Conservation (phyloP, 257 asterid genomes). For the Salvia hispanica region DNA sequence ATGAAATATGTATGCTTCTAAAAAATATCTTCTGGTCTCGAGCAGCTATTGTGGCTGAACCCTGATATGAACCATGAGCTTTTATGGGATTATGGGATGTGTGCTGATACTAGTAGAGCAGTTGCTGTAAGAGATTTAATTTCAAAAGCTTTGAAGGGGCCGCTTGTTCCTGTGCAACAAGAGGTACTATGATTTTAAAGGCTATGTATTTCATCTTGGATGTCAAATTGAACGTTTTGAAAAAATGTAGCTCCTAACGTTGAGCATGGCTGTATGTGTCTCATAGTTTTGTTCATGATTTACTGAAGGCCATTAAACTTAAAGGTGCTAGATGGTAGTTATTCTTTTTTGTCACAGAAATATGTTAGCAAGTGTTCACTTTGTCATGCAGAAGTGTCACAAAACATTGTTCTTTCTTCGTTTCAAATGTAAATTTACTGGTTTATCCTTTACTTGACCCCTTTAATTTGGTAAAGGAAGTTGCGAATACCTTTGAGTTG, state of each 20-base stretch:
- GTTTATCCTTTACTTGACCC: background rate
- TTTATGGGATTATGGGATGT: slow-evolving; percentile 95
- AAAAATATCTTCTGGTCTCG: slow-evolving; percentile 30
- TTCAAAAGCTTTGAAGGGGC: slow-evolving; percentile 87
- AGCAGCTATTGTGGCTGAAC: slow-evolving; percentile 88
- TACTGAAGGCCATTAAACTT: no score
- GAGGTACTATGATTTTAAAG: slow-evolving; percentile 54
- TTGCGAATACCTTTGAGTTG: slow-evolving; percentile 5
- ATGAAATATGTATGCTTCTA: slow-evolving; percentile 1
- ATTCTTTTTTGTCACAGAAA: background rate
- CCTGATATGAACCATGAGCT: slow-evolving; percentile 87
- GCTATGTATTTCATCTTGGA: slow-evolving; percentile 13
- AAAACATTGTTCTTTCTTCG: background rate
- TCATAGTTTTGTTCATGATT: no score
- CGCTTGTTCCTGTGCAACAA: slow-evolving; percentile 87
- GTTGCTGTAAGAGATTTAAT: slow-evolving; percentile 92
- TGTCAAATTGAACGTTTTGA: slow-evolving; percentile 5
- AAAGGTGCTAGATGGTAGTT: no score
- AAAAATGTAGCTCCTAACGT: background rate
- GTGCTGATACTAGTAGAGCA: slow-evolving; percentile 96
- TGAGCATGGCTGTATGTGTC: no score
- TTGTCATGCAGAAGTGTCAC: background rate
- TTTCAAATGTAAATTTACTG: slow-evolving; percentile 10
- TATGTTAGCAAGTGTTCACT: slow-evolving; percentile 3
- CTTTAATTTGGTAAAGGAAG: slow-evolving; percentile 18